Evolutionary conservation across 2,329 filamentous ascomycete species (phyloP), one percentile per base, ranked within the genome.

Genomic region (Dactylella cylindrospora): DNA sequence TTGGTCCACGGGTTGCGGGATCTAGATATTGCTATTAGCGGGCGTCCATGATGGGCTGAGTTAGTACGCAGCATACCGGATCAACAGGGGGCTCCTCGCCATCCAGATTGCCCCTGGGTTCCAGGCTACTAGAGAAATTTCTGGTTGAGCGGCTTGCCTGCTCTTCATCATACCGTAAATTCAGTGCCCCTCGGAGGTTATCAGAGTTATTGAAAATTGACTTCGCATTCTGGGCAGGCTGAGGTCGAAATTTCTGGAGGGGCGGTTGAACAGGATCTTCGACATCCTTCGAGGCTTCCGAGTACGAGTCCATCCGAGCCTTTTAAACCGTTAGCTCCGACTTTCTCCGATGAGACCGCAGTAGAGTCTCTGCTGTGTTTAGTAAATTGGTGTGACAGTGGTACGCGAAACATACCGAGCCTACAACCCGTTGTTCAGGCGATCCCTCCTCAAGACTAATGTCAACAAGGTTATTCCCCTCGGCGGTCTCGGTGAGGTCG

Each of bases 71-170:
- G 22, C 47, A 74, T 8, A 81, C 74, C n/a, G 85, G 72, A 39
- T 84, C 82, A 32, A 78, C 77, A 4, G 82, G 81, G 3, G 81
- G 81, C 25, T 82, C 79, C 67, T 82, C 79, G 40, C 78, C 78
- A 46, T 80, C 77, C 47, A 79, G 78, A 35, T 20, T 31, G 7
- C 38, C 28, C 3, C 79, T 80, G 9, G 83, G 84, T 50, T 90
- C 88, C 15, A 97, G 78, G 23, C 89, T 88, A 20, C 26, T 13
- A 5, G 38, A 13, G 25, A n/a, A 17, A 35, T 38, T 25, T 5
- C 25, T n/a, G n/a, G n/a, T 15, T 19, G 13, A n/a, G 28, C 10
- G 22, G 23, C 25, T 39, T n/a, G 12, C 13, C 5, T 17, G 29
- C 17, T 50, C 53, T 2, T 41, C 29, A 47, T 47, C 35, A 9